Percentiles rank a stretch among this genome's conserved stretches.
phyloP scores from a whole-genome alignment of 2,329 filamentous ascomycete genomes.

The Colletotrichum liriopes region DNA sequence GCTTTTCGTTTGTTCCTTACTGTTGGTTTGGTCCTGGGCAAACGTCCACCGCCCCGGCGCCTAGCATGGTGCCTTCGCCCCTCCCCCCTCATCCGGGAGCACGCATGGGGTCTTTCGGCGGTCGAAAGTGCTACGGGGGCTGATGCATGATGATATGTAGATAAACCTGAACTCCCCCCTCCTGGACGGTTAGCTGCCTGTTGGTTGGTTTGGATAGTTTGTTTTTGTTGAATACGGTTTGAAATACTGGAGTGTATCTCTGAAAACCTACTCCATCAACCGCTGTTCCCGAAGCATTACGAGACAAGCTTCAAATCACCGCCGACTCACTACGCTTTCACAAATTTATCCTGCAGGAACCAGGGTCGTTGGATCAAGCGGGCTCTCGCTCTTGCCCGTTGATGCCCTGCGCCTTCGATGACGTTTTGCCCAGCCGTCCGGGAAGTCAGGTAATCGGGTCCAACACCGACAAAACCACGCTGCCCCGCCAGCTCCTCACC shows the following conservation, averaged over 20 bases:
- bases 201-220: not conserved
- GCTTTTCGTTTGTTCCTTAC: not conserved
- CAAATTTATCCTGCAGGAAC: slow-evolving; percentile 4
- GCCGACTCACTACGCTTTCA: not conserved
- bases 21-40: slow-evolving; percentile 16
- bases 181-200: not conserved
- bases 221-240: not conserved
- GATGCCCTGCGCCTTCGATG: slow-evolving; percentile 15
- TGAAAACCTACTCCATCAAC: not conserved
- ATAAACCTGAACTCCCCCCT: slow-evolving; percentile 6
- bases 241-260: not conserved
- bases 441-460: slow-evolving; percentile 1
- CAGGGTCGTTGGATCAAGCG: slow-evolving; percentile 11
- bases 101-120: slow-evolving; percentile 20
- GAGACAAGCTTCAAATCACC: not conserved
- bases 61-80: slow-evolving; percentile 1
- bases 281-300: not conserved
- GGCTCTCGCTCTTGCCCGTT: not conserved
- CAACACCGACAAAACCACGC: not conserved
- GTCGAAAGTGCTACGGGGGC: slow-evolving; percentile 1
- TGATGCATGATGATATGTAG: slow-evolving; percentile 13
- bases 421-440: slow-evolving; percentile 32
- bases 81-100: slow-evolving; percentile 19
- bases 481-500: not conserved
- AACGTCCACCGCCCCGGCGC: not conserved